phyloP scores from a whole-genome alignment of 306 rosid species.

The Prosopis cineraria region DNA sequence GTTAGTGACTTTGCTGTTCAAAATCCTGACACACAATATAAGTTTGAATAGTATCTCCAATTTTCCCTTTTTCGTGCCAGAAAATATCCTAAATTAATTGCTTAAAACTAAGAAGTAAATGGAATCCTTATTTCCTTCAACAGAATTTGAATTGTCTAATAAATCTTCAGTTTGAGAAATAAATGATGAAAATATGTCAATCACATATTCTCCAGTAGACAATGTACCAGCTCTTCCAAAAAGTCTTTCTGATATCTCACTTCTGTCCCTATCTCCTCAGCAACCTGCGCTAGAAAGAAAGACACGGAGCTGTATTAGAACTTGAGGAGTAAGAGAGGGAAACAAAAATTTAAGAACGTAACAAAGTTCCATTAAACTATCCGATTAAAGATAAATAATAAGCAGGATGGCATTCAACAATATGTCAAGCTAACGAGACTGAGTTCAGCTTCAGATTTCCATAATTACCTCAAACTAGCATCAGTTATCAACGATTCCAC shows the following conservation, averaged over 20 bases:
- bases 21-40: constrained; percentile 11
- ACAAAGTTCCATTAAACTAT: constrained; percentile 10
- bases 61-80: not conserved
- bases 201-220: constrained; percentile 10
- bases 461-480: constrained; percentile 5
- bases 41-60: constrained; percentile 3
- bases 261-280: constrained; percentile 81
- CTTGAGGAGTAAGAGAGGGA: not conserved
- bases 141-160: not conserved
- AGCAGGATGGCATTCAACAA: not conserved
- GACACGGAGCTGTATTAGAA: constrained; percentile 9
- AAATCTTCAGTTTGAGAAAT: not conserved
- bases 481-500: not conserved
- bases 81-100: not conserved
- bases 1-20: constrained; percentile 20
- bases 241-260: constrained; percentile 68
- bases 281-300: constrained; percentile 66
- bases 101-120: constrained; percentile 9
- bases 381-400: not conserved
- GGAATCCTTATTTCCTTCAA: not conserved
- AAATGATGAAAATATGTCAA: constrained; percentile 10
- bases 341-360: not conserved
- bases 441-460: not conserved
- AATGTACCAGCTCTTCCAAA: constrained; percentile 71
- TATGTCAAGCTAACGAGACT: constrained; percentile 1